Evolutionary conservation across 257 asterid genomes (phyloP).

Genomic region (Capsicum rhomboideum): DNA sequence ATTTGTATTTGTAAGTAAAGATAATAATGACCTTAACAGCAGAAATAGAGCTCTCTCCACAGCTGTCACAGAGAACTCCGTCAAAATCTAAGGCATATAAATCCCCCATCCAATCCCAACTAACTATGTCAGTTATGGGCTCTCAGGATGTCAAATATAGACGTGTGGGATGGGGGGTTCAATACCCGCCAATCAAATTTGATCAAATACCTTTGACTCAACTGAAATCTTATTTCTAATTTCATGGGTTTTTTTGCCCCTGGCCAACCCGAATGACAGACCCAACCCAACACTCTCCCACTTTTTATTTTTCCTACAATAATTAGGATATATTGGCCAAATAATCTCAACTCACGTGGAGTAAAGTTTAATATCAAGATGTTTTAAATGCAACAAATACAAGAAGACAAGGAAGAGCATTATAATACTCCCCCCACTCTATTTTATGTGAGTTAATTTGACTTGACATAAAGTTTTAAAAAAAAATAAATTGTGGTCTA

Average conservation of each 20-base stretch:
- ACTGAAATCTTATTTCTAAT: background rate
- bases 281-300: background rate
- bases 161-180: background rate
- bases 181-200: conserved; percentile 1
- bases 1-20: background rate
- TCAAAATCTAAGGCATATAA: conserved; percentile 93
- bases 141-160: background rate
- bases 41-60: conserved; percentile 94
- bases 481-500: no score
- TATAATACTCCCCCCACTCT: no score
- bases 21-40: conserved; percentile 84
- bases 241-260: background rate
- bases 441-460: no score
- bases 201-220: background rate
- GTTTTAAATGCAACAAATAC: no score
- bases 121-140: background rate
- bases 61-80: conserved; percentile 95
- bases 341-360: background rate
- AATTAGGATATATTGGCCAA: background rate
- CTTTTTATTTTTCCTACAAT: no score
- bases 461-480: no score
- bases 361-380: background rate
- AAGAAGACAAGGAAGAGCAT: no score
- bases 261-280: background rate
- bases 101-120: conserved; percentile 51